These are phyloP conservation scores for Prunus persica DNA, from an alignment of 306 rosid species.

Conservation along the genomic window Prunus_persica_NCBIv2 NC_034011.1:25867501-25868000, in stretches of 20 bases:
- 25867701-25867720: conserved; percentile 28
- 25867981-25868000: background rate
- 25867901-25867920: background rate
- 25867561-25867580: background rate
- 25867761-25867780: conserved; percentile 13
- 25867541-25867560: conserved; percentile 36
- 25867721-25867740: conserved; percentile 32
- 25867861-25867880: conserved; percentile 10
- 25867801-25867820: conserved; percentile 1
- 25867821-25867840: background rate
- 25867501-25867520: conserved; percentile 43
- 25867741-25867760: conserved; percentile 16
- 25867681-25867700: background rate
- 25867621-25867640: conserved; percentile 16
- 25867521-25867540: conserved; percentile 41
- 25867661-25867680: conserved; percentile 4
- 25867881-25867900: background rate
- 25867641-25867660: conserved; percentile 41
- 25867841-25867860: background rate
- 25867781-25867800: conserved; percentile 50
- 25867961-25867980: background rate
- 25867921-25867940: background rate
- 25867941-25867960: background rate
- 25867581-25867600: conserved; percentile 16
- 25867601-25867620: conserved; percentile 12